Evolutionary conservation across 495 filamentous ascomycete species (phyloP), one percentile per base, ranked within the genome.

Genomic region (Margaritispora aquatica): DNA sequence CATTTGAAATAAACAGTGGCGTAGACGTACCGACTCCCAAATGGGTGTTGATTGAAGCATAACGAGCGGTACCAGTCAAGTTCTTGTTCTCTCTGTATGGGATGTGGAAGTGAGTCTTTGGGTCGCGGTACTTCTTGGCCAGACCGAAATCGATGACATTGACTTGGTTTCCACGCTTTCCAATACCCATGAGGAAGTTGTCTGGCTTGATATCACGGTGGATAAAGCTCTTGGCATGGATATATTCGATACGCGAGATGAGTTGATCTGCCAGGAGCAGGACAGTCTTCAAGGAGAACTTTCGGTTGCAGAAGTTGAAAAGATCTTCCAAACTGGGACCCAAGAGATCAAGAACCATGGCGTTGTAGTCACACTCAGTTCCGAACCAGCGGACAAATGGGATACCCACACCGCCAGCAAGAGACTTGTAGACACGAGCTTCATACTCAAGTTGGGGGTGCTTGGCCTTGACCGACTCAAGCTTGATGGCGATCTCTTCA

Each of bases 231-330:
- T 99, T 99, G 82, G 95, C 95, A 72, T 99, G 95, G 69, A 99
- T 99, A 79, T 99, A 99, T 75, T 99, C 95, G 72, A 99, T 97
- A 61, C 95, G 92, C 57, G 94, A 97, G 70, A 98, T 97, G 74
- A 99, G 84, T 78, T 99, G 95, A 70, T 99, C 95, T 69, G 95
- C 95, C 54, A 99, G 85, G 10, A 99, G 85, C 17, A 99, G 78
- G 41, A 99, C 95, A n/a, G 95, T 99, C 88, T 99, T 99, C 64
- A 99, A 77, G 10, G 94, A 96, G 82, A 97, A 99, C 73, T 99
- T 99, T 71, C 95, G 88, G 84, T 97, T 99, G 86, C 95, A 99
- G 75, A 99, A 99, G 84, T 99, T 99, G 91, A 99, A 99, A n/a
- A 99, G 80, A 71, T 99, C 95, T 76, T 99, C 95, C 80, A 99